phyloP scores from a whole-genome alignment of 225 moss, liverwort and hornwort genomes.

The Polytrichum commune region DNA sequence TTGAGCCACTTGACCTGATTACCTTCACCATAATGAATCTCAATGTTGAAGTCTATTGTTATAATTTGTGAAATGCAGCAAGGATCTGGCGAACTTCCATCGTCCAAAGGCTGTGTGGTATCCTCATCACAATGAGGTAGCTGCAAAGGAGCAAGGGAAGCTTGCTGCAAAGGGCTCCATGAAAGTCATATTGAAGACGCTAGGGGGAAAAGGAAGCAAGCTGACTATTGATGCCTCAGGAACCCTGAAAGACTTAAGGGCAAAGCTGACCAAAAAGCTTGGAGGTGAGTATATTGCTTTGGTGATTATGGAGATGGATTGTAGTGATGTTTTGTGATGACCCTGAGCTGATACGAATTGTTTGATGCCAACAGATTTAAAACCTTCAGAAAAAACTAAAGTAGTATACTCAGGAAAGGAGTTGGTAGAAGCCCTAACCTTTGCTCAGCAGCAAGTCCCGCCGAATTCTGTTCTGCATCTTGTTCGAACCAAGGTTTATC shows the following conservation, averaged over 20 bases:
- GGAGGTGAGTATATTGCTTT: conserved; percentile 37
- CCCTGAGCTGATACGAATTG: not conserved
- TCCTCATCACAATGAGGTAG: conserved; percentile 75
- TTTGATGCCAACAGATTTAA: conserved; percentile 41
- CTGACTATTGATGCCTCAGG: conserved; percentile 67
- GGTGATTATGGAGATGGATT: not conserved
- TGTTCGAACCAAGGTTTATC: conserved; percentile 59
- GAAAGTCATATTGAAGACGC: conserved; percentile 68
- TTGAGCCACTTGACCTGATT: too few relatives aligned
- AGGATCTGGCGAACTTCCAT: conserved; percentile 73
- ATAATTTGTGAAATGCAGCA: conserved; percentile 32
- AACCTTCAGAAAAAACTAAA: conserved; percentile 58
- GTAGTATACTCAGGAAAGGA: conserved; percentile 66
- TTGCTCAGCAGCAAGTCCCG: conserved; percentile 67
- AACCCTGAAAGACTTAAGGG: conserved; percentile 49
- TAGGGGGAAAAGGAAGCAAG: conserved; percentile 67
- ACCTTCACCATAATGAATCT: not conserved
- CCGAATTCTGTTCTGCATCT: conserved; percentile 72
- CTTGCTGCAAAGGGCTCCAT: conserved; percentile 62
- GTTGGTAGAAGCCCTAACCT: conserved; percentile 50
- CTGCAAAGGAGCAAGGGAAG: conserved; percentile 71
- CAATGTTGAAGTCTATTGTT: not conserved
- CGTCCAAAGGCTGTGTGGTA: conserved; percentile 75
- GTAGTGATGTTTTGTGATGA: not conserved
- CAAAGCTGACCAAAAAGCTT: conserved; percentile 57